Evolutionary conservation across 805 yeast genomes (phyloP).

Genomic region (Starmera caribaea): DNA sequence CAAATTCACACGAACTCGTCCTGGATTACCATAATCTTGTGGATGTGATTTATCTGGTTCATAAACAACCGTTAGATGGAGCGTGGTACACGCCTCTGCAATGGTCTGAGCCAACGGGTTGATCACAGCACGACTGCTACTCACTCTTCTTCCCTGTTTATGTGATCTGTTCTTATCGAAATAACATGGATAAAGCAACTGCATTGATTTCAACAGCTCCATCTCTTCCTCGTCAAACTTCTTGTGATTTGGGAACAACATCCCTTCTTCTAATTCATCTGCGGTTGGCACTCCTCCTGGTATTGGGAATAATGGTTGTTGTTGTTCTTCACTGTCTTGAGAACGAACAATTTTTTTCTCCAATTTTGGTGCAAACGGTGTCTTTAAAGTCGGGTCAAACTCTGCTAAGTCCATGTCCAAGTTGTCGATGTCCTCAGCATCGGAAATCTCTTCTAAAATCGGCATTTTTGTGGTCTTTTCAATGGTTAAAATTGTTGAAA

Average conservation of each 20-base stretch:
- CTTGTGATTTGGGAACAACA: slow-evolving; percentile 16
- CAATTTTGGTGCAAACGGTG: slow-evolving; percentile 65
- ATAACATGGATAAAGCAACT: slow-evolving; percentile 82
- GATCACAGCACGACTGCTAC: slow-evolving; percentile 55
- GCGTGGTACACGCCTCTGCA: slow-evolving; percentile 52
- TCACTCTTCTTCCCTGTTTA: slow-evolving; percentile 77
- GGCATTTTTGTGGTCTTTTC: slow-evolving; percentile 38
- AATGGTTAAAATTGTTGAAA: too few relatives aligned
- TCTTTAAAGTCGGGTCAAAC: slow-evolving; percentile 61
- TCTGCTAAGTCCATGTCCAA: slow-evolving; percentile 92
- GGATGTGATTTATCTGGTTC: slow-evolving; percentile 89
- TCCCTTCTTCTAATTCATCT: slow-evolving; percentile 2
- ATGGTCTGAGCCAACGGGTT: slow-evolving; percentile 84
- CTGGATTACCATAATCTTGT: slow-evolving; percentile 95
- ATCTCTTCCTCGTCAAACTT: slow-evolving; percentile 44
- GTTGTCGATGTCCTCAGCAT: slow-evolving; percentile 80
- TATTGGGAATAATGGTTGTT: slow-evolving; percentile 21
- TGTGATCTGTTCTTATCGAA: slow-evolving; percentile 73
- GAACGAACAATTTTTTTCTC: slow-evolving; percentile 53
- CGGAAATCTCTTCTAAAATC: slow-evolving; percentile 59
- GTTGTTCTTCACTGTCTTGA: slow-evolving; percentile 35
- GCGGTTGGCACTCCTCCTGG: background rate
- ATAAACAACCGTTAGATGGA: slow-evolving; percentile 31
- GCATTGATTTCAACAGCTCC: slow-evolving; percentile 58
- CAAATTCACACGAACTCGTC: slow-evolving; percentile 76